Evolutionary conservation across 2,329 filamentous ascomycete genomes (phyloP), one percentile per base, ranked within the genome.

Genomic region (Aspergillus sp.): DNA sequence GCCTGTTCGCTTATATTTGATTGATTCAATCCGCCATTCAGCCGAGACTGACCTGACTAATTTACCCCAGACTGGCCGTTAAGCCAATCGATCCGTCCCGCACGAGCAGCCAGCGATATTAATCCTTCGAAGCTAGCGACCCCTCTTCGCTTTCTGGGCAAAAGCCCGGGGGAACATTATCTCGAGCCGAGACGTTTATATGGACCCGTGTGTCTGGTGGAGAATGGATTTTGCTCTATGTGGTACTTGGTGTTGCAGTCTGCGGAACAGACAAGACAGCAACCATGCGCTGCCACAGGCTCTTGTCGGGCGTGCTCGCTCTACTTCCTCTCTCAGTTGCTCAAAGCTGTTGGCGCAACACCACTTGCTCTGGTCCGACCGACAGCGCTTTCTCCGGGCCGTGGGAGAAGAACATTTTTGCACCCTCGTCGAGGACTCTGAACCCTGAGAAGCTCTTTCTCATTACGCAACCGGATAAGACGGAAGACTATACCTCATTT

Each of bases 401-500:
- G 15, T 88, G 86, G 86, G 82, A 88, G 32, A 70, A 77, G 1
- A 83, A 85, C 65, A 87, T 84, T 52, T 86, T 81, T 64, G 81
- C 85, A 1, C 84, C 85, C 0, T 58, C 74, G 5, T 82, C 82
- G 2, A 77, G 86, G 38, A 82, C 71, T 4, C 78, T 86, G 2
- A 67, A 70, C 3, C 85, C 85, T 1, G 71, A 71, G 47, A 77
- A 36, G 19, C 39, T 47, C 5, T 55, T 47, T 17, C 23, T 55
- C 25, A 47, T 55, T n/a, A 47, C 41, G 38, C 41, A 55, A 4
- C 23, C 53, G 30, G 17, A 74, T 48, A 59, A 57, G 5, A 63
- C 50, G 13, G 59, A 63, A n/a, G 54, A 66, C 10, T 75, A 67
- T 70, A 70, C 5, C 30, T 68, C 69, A 17, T 63, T 58, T 2